Percentiles rank a stretch among this genome's conserved stretches.
Conservation (phyloP, 176 grass and related monocot species). For the Dendrocalamus sinicus region DNA sequence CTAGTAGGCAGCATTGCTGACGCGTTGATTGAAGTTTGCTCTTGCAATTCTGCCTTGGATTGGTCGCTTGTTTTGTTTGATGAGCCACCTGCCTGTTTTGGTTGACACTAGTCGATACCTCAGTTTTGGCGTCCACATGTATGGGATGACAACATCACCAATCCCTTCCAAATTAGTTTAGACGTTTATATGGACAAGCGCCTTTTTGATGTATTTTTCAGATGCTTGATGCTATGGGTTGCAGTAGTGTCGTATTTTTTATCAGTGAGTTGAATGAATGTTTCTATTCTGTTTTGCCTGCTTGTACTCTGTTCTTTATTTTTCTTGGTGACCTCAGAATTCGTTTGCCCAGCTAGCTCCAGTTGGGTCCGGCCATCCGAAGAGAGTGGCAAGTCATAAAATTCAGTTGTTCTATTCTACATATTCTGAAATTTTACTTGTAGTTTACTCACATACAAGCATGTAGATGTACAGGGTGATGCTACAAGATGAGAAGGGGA, state of each 20-base stretch:
- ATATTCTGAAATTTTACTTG: neutral
- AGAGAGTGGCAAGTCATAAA: neutral
- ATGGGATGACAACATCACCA: neutral
- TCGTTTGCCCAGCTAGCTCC: neutral
- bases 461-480: neutral
- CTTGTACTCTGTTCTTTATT: neutral
- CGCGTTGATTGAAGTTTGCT: neutral
- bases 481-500: neutral
- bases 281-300: neutral
- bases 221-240: slow-evolving; percentile 12
- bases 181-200: neutral
- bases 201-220: neutral
- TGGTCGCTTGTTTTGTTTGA: neutral
- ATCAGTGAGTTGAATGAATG: neutral
- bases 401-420: neutral
- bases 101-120: neutral
- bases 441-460: neutral
- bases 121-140: neutral
- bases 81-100: neutral
- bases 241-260: neutral
- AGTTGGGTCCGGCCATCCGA: neutral
- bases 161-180: neutral
- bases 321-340: neutral
- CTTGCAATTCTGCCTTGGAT: neutral
- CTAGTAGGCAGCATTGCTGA: neutral